Percentiles rank a stretch among this genome's conserved stretches.
Evolutionary conservation across 1,139 yeast genomes (phyloP).

Genomic region (Candida sojae): DNA sequence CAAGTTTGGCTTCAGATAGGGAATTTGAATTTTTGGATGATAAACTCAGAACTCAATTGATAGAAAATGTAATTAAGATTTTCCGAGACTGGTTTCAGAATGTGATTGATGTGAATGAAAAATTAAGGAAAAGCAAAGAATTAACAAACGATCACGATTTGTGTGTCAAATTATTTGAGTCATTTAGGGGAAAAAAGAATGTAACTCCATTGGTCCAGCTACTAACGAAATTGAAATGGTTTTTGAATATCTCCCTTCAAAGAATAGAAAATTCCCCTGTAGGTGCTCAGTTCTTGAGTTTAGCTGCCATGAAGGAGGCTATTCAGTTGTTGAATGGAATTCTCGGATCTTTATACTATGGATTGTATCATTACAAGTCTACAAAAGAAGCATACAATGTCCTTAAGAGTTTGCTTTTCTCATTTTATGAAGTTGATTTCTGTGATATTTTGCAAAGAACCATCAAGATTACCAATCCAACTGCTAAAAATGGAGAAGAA

Average conservation of each 20-base stretch:
- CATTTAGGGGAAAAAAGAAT: slow-evolving; percentile 6
- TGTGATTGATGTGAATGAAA: slow-evolving; percentile 18
- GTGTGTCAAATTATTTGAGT: slow-evolving; percentile 16
- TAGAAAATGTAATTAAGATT: slow-evolving; percentile 27
- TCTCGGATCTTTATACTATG: slow-evolving; percentile 21
- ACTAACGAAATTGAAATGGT: slow-evolving; percentile 20
- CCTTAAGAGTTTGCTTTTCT: slow-evolving; percentile 22
- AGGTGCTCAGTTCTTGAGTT: slow-evolving; percentile 17
- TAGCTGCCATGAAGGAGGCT: slow-evolving; percentile 29
- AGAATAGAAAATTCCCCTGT: slow-evolving; percentile 17
- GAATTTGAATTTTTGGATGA: slow-evolving; percentile 28
- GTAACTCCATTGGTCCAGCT: slow-evolving; percentile 16
- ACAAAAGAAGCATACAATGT: slow-evolving; percentile 19
- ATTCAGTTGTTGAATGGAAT: slow-evolving; percentile 28
- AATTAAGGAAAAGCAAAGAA: slow-evolving; percentile 6
- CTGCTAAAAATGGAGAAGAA: slow-evolving; percentile 8
- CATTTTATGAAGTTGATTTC: slow-evolving; percentile 26
- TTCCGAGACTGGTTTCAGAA: slow-evolving; percentile 26
- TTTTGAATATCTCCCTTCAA: slow-evolving; percentile 19
- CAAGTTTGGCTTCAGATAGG: neutral
- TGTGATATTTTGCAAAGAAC: slow-evolving; percentile 23
- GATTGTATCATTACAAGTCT: slow-evolving; percentile 15
- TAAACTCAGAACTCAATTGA: slow-evolving; percentile 26
- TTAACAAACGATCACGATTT: slow-evolving; percentile 6
- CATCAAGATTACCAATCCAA: slow-evolving; percentile 26